Evolutionary conservation across 768 basidiomycete species (phyloP).

Genomic region (Lactarius deliciosus): DNA sequence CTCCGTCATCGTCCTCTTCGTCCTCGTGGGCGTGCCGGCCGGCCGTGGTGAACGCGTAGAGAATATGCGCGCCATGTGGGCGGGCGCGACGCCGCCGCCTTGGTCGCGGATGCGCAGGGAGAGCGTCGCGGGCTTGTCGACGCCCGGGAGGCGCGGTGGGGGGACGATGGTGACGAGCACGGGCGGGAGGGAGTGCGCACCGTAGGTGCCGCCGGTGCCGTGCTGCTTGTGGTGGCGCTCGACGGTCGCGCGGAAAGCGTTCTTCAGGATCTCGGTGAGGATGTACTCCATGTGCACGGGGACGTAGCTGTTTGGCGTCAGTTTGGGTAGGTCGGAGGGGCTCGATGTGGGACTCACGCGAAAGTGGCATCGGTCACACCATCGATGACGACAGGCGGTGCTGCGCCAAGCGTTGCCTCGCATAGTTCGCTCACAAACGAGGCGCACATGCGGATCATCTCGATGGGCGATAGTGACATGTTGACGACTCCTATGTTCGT

Average conservation of each 20-base stretch:
- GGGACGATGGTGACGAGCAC: slow-evolving; percentile 72
- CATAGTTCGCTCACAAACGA: slow-evolving; percentile 84
- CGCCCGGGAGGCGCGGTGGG: slow-evolving; percentile 35
- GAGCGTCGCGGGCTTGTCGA: slow-evolving; percentile 48
- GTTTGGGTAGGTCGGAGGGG: neutral
- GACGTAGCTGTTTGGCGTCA: slow-evolving; percentile 57
- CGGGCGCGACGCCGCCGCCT: slow-evolving; percentile 78
- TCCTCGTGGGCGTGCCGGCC: slow-evolving; percentile 45
- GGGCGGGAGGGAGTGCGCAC: slow-evolving; percentile 50
- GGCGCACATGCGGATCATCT: slow-evolving; percentile 76
- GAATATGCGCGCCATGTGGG: slow-evolving; percentile 77
- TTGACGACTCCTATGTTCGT: slow-evolving; percentile 73
- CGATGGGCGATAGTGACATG: slow-evolving; percentile 63
- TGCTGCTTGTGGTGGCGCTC: slow-evolving; percentile 60
- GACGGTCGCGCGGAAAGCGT: slow-evolving; percentile 86
- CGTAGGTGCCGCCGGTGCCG: slow-evolving; percentile 37
- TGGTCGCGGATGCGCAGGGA: slow-evolving; percentile 82
- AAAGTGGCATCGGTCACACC: slow-evolving; percentile 72
- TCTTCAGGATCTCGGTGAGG: slow-evolving; percentile 87
- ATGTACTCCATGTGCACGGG: slow-evolving; percentile 92
- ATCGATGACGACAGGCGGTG: slow-evolving; percentile 67
- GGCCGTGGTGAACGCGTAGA: slow-evolving; percentile 93
- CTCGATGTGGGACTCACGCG: slow-evolving; percentile 58
- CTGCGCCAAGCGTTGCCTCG: slow-evolving; percentile 76
- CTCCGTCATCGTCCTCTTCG: slow-evolving; percentile 36